A percentile compares a stretch with the other conserved stretches of the same genome.
These are phyloP conservation scores for Flaveria linearis DNA, from an alignment of 129 eudicot genomes.

Conservation along the genomic window DNA sequence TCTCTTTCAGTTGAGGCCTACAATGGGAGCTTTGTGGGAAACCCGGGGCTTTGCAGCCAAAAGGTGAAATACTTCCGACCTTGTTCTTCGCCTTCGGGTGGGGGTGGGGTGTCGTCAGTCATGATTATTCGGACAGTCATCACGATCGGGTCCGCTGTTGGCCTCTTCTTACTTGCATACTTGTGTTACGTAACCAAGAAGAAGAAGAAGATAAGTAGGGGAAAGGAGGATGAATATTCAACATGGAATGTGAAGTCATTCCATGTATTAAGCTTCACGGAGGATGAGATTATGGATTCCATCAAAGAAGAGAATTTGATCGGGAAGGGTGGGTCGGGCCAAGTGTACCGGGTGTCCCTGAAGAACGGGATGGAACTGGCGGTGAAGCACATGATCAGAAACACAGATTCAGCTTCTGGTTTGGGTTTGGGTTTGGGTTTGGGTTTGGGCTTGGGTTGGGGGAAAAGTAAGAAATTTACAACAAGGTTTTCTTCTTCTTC, in stretches of 20 bases:
- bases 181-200: constrained; percentile 44
- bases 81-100: constrained; percentile 41
- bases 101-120: constrained; percentile 26
- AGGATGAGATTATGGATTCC: constrained; percentile 82
- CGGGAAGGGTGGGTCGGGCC: constrained; percentile 92
- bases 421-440: constrained; percentile 18
- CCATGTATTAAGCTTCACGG: constrained; percentile 72
- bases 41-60: constrained; percentile 71
- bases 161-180: constrained; percentile 46
- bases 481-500: too few relatives aligned
- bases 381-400: constrained; percentile 86
- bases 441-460: not conserved
- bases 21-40: constrained; percentile 82
- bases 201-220: constrained; percentile 20
- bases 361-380: constrained; percentile 73
- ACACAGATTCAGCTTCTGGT: not conserved
- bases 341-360: constrained; percentile 60
- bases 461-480: constrained; percentile 18
- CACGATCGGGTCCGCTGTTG: constrained; percentile 36
- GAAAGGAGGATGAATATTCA: constrained; percentile 38
- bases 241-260: constrained; percentile 83
- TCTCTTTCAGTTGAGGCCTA: constrained; percentile 71
- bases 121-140: constrained; percentile 31
- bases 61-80: constrained; percentile 47
- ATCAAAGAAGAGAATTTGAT: constrained; percentile 70